Conservation (phyloP, 208 protist species). For the Herpetomonas samuelpessoai region DNA sequence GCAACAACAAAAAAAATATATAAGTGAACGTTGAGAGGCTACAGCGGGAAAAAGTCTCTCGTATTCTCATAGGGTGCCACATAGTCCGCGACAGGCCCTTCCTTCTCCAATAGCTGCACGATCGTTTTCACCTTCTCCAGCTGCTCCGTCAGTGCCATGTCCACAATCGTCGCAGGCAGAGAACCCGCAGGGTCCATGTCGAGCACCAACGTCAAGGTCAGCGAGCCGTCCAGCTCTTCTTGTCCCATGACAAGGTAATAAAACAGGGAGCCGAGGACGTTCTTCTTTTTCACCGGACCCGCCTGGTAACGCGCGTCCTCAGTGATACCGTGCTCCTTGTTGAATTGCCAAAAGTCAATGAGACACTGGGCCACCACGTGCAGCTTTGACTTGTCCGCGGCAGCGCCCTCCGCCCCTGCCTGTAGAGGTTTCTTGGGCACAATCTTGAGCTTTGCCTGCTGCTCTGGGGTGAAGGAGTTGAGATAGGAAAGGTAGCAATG, state of each 20-base stretch:
- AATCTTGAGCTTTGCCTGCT: slow-evolving; percentile 31
- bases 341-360: slow-evolving; percentile 16
- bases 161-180: slow-evolving; percentile 28
- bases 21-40: too few relatives aligned
- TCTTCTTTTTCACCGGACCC: slow-evolving; percentile 11
- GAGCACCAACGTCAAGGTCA: slow-evolving; percentile 36
- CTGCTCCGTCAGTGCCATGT: slow-evolving; percentile 24
- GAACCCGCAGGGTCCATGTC: slow-evolving; percentile 30
- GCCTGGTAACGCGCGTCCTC: slow-evolving; percentile 24
- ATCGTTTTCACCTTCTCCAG: slow-evolving; percentile 26
- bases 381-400: not conserved
- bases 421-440: slow-evolving; percentile 7
- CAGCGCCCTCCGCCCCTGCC: too few relatives aligned
- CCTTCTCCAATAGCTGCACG: slow-evolving; percentile 12
- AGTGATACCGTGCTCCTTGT: slow-evolving; percentile 29
- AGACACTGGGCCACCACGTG: not conserved
- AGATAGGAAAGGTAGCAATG: slow-evolving; percentile 21
- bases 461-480: slow-evolving; percentile 28
- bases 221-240: slow-evolving; percentile 43
- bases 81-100: slow-evolving; percentile 8
- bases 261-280: slow-evolving; percentile 18
- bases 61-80: slow-evolving; percentile 21
- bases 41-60: slow-evolving; percentile 11
- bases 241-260: slow-evolving; percentile 32
- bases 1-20: too few relatives aligned